Evolutionary conservation across 495 filamentous ascomycete genomes (phyloP), one percentile per base, ranked within the genome.

Genomic region (Xylaria sp.): DNA sequence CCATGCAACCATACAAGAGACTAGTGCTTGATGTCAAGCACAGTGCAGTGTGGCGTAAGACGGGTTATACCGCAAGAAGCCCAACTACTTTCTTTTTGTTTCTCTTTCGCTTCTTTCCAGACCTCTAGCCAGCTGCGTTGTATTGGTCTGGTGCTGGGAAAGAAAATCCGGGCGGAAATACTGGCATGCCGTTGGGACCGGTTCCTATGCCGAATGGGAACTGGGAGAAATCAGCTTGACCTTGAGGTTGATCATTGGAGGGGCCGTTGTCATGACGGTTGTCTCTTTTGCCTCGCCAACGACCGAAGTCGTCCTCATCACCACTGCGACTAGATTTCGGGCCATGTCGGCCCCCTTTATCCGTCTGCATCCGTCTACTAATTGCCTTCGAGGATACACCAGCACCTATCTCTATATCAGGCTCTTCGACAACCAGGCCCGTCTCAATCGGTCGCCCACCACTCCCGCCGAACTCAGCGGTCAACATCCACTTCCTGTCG

Each of bases 351-450:
- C 92, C 92, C 37, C 90, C 90, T 71, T 90, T 90, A 75, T 93
- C 92, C 14, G 91, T 93, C 71, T 90, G 87, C 86, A 95, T 93
- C 24, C 93, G 92, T 68, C 93, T 86, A 76, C 91, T 93, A 73
- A 97, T 96, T 14, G 93, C 93, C 84, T 99, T 99, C 3, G 94
- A 97, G 5, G 94, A 97, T 15, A 98, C 97, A 62, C 96, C 96
- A 52, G 94, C 93, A 53, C 96, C 96, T 70, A 99, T 99, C 79
- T 99, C 96, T 74, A 99, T 99, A 78, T 99, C 96, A 9, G 96
- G 96, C 81, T 99, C 96, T 76, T 99, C 96, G 26, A 98, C 92
- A 17, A 94, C 90, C 80, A 98, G 89, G 24, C 95, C 95, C 31
- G 85, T 83, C 75, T 93, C 92, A 69, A 99, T 92, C 0, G 88